Evolutionary conservation across 2,329 filamentous ascomycete species (phyloP).

Genomic region (Beauveria australis): DNA sequence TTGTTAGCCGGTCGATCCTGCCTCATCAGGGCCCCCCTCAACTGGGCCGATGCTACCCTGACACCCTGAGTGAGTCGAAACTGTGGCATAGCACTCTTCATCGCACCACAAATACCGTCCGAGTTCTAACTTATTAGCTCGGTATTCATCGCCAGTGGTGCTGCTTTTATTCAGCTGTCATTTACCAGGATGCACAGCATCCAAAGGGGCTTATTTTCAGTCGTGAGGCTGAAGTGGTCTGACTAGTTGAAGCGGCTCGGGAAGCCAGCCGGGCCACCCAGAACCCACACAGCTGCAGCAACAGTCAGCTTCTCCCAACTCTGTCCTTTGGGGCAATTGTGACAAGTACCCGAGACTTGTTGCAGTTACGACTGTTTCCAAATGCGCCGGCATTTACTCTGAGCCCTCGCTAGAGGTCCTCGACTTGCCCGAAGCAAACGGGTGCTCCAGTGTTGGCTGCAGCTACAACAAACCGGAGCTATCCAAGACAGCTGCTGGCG

Average conservation of each 20-base stretch:
- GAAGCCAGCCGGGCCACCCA: not conserved
- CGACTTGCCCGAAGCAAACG: not conserved
- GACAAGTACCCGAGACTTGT: not conserved
- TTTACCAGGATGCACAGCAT: not conserved
- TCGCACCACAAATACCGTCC: too few relatives aligned
- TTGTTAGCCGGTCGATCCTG: too few relatives aligned
- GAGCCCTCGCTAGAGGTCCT: not conserved
- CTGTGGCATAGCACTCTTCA: too few relatives aligned
- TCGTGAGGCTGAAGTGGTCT: not conserved
- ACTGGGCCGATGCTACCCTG: too few relatives aligned
- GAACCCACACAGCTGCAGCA: constrained; percentile 3
- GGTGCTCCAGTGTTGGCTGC: not conserved
- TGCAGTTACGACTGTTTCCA: not conserved
- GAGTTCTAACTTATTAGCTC: not conserved
- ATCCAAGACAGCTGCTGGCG: not conserved
- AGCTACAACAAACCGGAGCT: not conserved
- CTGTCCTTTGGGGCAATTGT: not conserved
- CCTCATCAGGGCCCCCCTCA: too few relatives aligned
- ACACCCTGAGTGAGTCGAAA: too few relatives aligned
- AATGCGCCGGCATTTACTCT: not conserved
- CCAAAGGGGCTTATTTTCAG: not conserved
- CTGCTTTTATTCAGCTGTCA: not conserved
- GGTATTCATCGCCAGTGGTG: not conserved
- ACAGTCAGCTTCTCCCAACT: not conserved
- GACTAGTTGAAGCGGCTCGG: not conserved